These are phyloP conservation scores for Collybiopsis confluens DNA, from an alignment of 768 basidiomycete genomes.

Conservation along the genomic window DNA sequence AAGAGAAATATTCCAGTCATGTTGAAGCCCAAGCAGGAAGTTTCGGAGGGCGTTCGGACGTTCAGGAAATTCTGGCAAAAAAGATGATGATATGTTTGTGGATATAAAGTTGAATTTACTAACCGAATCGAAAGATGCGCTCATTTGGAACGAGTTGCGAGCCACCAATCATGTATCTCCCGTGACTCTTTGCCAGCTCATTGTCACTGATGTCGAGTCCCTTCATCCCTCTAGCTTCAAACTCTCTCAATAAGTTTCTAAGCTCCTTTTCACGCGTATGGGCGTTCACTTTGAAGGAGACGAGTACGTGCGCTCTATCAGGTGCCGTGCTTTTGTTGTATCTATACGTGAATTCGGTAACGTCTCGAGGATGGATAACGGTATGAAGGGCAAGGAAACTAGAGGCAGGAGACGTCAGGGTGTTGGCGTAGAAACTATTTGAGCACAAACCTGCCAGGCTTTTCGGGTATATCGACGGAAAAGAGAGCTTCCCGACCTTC, in stretches of 20 bases:
- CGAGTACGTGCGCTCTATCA: slow-evolving; percentile 76
- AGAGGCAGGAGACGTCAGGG: slow-evolving; percentile 9
- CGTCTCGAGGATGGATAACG: slow-evolving; percentile 82
- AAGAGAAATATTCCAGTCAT: slow-evolving; percentile 90
- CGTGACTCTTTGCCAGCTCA: slow-evolving; percentile 93
- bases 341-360: slow-evolving; percentile 96
- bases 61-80: slow-evolving; percentile 83
- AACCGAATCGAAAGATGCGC: slow-evolving; percentile 90
- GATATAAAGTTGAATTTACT: slow-evolving; percentile 22
- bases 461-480: slow-evolving; percentile 92
- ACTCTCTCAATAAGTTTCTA: slow-evolving; percentile 50
- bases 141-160: slow-evolving; percentile 74
- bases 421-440: background rate
- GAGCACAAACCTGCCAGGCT: slow-evolving; percentile 73
- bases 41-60: slow-evolving; percentile 86
- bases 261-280: slow-evolving; percentile 60
- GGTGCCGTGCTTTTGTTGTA: slow-evolving; percentile 61
- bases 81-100: background rate
- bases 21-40: slow-evolving; percentile 79
- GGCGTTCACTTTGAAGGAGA: slow-evolving; percentile 83
- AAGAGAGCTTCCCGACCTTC: slow-evolving; percentile 92
- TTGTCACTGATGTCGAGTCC: slow-evolving; percentile 90
- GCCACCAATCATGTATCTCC: slow-evolving; percentile 93
- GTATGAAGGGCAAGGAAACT: slow-evolving; percentile 89
- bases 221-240: slow-evolving; percentile 71